Evolutionary conservation across 371 early-diverging fungal genomes (phyloP).

Genomic region (Nosema muscidifuracis): DNA sequence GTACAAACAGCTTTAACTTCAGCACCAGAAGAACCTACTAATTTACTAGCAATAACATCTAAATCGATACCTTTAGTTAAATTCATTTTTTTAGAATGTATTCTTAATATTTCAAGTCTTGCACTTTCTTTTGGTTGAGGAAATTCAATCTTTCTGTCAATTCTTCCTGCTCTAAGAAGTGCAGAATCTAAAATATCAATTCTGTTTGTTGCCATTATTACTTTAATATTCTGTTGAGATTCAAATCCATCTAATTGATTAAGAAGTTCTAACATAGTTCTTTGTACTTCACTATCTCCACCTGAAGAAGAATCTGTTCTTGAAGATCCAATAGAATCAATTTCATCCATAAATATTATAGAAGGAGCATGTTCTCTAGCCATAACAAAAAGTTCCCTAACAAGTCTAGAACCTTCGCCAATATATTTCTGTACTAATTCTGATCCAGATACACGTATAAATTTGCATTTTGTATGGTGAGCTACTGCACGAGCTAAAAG

Average conservation of each 20-base stretch:
- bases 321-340: slow-evolving; percentile 93
- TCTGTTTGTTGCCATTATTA: slow-evolving; percentile 98
- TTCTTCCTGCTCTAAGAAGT: slow-evolving; percentile 81
- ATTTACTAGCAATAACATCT: slow-evolving; percentile 89
- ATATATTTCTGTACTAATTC: slow-evolving; percentile 84
- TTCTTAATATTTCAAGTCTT: slow-evolving; percentile 91
- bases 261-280: slow-evolving; percentile 91
- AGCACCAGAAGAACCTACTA: slow-evolving; percentile 93
- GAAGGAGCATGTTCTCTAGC: slow-evolving; percentile 73
- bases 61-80: slow-evolving; percentile 91
- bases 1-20: slow-evolving; percentile 97
- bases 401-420: slow-evolving; percentile 75
- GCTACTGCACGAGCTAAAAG: slow-evolving; percentile 96
- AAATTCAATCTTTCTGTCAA: slow-evolving; percentile 83
- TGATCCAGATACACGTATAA: slow-evolving; percentile 80
- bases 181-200: slow-evolving; percentile 95
- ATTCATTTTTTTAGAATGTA: slow-evolving; percentile 95
- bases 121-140: slow-evolving; percentile 97
- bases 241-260: slow-evolving; percentile 99
- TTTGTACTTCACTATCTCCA: slow-evolving; percentile 98
- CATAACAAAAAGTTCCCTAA: slow-evolving; percentile 64
- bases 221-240: slow-evolving; percentile 92
- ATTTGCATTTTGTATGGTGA: slow-evolving; percentile 70
- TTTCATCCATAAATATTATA: slow-evolving; percentile 94
- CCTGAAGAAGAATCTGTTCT: slow-evolving; percentile 98